phyloP scores from a whole-genome alignment of 768 basidiomycete species.

The Galerina marginata region DNA sequence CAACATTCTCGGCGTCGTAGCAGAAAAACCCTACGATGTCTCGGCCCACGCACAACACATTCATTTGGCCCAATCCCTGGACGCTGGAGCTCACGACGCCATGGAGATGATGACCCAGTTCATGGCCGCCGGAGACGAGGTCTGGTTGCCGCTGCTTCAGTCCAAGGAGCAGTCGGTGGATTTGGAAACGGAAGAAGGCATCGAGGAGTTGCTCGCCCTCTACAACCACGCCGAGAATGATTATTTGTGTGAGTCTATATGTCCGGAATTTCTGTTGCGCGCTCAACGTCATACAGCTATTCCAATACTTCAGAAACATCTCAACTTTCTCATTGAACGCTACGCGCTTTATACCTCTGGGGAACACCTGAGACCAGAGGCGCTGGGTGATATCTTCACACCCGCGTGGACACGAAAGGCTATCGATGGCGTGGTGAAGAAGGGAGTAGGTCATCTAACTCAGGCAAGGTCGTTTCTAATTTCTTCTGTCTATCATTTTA shows the following conservation, averaged over 20 bases:
- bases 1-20: conserved; percentile 60
- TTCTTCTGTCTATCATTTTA: not conserved
- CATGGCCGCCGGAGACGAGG: conserved; percentile 67
- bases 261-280: not conserved
- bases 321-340: conserved; percentile 59
- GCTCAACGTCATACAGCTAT: conserved; percentile 57
- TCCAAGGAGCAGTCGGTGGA: conserved; percentile 55
- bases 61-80: conserved; percentile 58
- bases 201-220: conserved; percentile 60
- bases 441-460: conserved; percentile 66
- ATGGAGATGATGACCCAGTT: conserved; percentile 69
- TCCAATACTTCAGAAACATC: conserved; percentile 69
- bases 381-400: conserved; percentile 64
- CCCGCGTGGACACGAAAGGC: conserved; percentile 64
- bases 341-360: conserved; percentile 43
- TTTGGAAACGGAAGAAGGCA: conserved; percentile 55
- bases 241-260: conserved; percentile 71
- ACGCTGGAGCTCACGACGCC: conserved; percentile 63
- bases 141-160: conserved; percentile 76
- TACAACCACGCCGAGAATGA: conserved; percentile 75
- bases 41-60: conserved; percentile 72
- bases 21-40: conserved; percentile 65
- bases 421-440: conserved; percentile 56
- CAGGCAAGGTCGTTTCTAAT: conserved; percentile 46
- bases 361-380: conserved; percentile 51